Evolutionary conservation across 2,329 filamentous ascomycete genomes (phyloP).

Genomic region (Aspergillus arachidicola): DNA sequence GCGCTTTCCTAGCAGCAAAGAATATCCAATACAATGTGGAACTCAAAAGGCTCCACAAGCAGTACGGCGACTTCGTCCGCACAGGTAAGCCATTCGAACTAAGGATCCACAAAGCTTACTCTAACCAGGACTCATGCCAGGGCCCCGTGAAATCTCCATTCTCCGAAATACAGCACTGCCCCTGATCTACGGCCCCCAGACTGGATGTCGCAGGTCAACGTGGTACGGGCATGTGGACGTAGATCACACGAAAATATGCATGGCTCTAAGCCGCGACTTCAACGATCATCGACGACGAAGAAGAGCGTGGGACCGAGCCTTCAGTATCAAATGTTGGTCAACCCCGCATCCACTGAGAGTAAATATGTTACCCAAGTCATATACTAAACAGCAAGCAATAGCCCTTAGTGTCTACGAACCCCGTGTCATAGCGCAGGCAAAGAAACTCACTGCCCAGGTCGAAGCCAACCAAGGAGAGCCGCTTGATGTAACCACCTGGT

Average conservation of each 20-base stretch:
- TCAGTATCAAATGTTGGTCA: slow-evolving; percentile 15
- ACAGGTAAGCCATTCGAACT: slow-evolving; percentile 25
- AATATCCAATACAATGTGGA: slow-evolving; percentile 33
- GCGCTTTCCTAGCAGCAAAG: slow-evolving; percentile 29
- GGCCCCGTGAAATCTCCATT: slow-evolving; percentile 16
- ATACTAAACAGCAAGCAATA: neutral
- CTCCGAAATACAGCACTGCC: slow-evolving; percentile 12
- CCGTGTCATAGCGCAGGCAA: neutral
- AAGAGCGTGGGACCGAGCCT: slow-evolving; percentile 16
- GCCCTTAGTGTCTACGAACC: neutral
- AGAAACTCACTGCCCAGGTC: neutral
- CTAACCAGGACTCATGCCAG: neutral
- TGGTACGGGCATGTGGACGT: slow-evolving; percentile 19
- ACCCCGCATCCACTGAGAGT: no score
- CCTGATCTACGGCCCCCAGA: slow-evolving; percentile 13
- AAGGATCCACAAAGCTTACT: neutral
- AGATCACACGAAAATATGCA: neutral
- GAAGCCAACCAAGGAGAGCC: neutral
- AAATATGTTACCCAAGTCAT: no score
- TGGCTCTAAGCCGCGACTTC: slow-evolving; percentile 13
- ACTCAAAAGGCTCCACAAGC: slow-evolving; percentile 29
- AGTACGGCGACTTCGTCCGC: slow-evolving; percentile 39
- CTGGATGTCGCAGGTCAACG: slow-evolving; percentile 14
- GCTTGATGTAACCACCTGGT: slow-evolving; percentile 33
- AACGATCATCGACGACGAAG: slow-evolving; percentile 16